Evolutionary conservation across 192 early-diverging fungal genomes (phyloP), one percentile per base, ranked within the genome.

Genomic region (Gaertneriomyces semiglobifer): DNA sequence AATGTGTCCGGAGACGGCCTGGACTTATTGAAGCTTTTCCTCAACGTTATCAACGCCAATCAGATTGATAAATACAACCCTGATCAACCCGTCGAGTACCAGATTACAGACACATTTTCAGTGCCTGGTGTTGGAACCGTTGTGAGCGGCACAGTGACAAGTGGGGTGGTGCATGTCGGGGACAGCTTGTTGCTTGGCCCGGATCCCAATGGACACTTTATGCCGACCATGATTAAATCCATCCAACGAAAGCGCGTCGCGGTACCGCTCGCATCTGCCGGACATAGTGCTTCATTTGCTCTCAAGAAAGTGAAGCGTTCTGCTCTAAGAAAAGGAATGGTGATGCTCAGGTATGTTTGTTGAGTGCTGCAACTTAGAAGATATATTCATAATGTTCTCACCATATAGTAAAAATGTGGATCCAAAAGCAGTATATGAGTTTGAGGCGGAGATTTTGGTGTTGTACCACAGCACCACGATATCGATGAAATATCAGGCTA

Each of bases 381-480:
- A 38, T 0, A n/a, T 14, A 25, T 38, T 14, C 11, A 51, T 46
- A 45, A 58, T 55, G 39, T 39, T 58, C 19, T 55, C 63, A 40
- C 53, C 45, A 67, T 0, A 20, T 48, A 73, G 72, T 61, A 77
- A 77, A 53, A 46, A 65, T 8, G 44, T 72, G 16, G 68, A 75
- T 11, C 82, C 88, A 8, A 78, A 75, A 53, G 88, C 85, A 0
- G 78, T 79, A 9, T 71, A 81, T 53, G 84, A 85, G 62, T 95
- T 93, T 73, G 93, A 94, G 68, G 94, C 94, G 20, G 94, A 96
- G 72, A 84, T 96, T n/a, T 75, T 93, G 40, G 88, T 96, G 0
- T 75, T 96, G 9, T 93, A 92, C 70, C 93, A 95, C 71, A 89
- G 89, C 40, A 94, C 94, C 0, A 96, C 94, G 6, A 96, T 96